A percentile compares a stretch with the other conserved stretches of the same genome.
Conservation (phyloP, 495 filamentous ascomycete genomes). For the Penicillium samsonianum region DNA sequence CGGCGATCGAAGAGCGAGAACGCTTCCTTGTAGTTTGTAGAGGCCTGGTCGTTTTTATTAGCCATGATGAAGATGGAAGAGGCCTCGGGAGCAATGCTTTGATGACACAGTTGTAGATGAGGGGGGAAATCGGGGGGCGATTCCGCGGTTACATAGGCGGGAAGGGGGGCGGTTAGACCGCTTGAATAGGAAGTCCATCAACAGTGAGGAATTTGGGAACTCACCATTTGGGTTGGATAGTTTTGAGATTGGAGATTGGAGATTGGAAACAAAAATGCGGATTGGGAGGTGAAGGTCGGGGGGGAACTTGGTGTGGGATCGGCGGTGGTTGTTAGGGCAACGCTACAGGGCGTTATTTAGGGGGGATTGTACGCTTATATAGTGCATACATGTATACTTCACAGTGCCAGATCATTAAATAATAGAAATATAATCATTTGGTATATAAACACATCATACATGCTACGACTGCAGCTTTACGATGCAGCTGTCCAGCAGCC, state of each 20-base stretch:
- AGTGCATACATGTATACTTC: too few species aligned
- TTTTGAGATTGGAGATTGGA: constrained; percentile 7
- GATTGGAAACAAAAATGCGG: constrained; percentile 12
- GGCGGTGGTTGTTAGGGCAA: constrained; percentile 34
- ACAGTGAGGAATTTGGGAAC: constrained; percentile 8
- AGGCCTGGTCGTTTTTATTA: constrained; percentile 66
- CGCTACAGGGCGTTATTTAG: constrained; percentile 2
- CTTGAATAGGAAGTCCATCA: constrained; percentile 14
- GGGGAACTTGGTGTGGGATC: constrained; percentile 20
- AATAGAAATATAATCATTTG: constrained; percentile 8
- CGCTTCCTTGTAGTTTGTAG: constrained; percentile 99
- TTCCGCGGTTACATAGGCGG: constrained; percentile 6
- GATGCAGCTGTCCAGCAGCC: constrained; percentile 78
- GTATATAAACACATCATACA: constrained; percentile 15
- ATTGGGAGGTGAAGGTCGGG: constrained; percentile 9
- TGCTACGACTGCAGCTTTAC: constrained; percentile 48
- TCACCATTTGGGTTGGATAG: constrained; percentile 17
- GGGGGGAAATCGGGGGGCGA: constrained; percentile 5
- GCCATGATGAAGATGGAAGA: constrained; percentile 24
- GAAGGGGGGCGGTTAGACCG: constrained; percentile 6
- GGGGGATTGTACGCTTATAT: not conserved
- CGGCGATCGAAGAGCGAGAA: constrained; percentile 99
- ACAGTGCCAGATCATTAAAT: not conserved
- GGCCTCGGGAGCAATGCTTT: constrained; percentile 20
- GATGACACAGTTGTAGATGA: constrained; percentile 2